A percentile compares a stretch with the other conserved stretches of the same genome.
Conservation (phyloP, 495 filamentous ascomycete species). For the Rostrohypoxylon terebratum region DNA sequence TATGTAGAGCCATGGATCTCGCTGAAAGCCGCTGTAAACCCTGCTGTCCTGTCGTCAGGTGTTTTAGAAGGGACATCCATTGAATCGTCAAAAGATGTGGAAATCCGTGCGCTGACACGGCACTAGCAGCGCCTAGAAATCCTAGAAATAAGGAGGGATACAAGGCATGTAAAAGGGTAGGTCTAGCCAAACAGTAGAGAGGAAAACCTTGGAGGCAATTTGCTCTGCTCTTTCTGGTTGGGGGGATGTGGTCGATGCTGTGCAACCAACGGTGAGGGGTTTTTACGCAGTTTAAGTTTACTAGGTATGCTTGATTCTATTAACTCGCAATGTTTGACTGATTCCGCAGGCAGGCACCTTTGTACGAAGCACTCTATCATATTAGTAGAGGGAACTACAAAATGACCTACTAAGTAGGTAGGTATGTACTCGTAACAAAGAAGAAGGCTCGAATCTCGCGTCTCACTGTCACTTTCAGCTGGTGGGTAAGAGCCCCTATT, state of each 20-base stretch:
- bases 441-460: neutral
- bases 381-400: neutral
- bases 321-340: no score
- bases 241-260: neutral
- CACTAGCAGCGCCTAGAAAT: neutral
- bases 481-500: neutral
- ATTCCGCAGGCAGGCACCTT: no score
- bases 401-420: no score
- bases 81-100: neutral
- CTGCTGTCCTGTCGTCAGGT: neutral
- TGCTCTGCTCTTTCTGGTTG: neutral
- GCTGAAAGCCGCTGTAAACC: neutral
- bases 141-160: neutral
- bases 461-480: neutral
- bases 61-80: neutral
- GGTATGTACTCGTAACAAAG: neutral
- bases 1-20: conserved; percentile 13
- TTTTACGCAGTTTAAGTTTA: neutral
- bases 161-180: neutral
- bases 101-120: neutral
- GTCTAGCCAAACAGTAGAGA: neutral
- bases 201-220: neutral
- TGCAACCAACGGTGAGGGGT: conserved; percentile 2
- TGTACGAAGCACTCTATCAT: neutral
- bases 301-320: neutral